Percentiles rank a stretch among this genome's conserved stretches.
These are phyloP conservation scores for Cladobotryum protrusum DNA, from an alignment of 2,329 filamentous ascomycete species.

Conservation along the genomic window DNA sequence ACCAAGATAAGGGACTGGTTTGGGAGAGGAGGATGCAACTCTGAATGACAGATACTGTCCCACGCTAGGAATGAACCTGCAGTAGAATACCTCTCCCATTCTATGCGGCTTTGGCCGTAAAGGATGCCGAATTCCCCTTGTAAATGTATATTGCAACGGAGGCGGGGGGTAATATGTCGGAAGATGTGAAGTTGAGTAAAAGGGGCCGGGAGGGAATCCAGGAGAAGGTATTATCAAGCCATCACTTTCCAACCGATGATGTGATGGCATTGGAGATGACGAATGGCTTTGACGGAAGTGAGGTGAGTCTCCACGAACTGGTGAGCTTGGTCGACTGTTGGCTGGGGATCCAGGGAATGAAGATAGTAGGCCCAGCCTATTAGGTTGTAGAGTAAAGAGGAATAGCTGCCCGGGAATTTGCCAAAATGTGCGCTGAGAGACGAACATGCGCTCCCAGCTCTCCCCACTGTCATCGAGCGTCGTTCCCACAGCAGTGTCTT, in stretches of 20 bases:
- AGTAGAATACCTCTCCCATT: constrained; percentile 88
- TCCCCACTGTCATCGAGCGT: constrained; percentile 55
- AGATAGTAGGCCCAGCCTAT: constrained; percentile 20
- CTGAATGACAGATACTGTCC: constrained; percentile 85
- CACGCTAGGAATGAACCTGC: constrained; percentile 74
- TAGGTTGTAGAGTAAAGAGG: constrained; percentile 73
- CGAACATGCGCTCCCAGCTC: constrained; percentile 76
- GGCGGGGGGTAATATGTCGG: constrained; percentile 87
- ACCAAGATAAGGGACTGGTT: constrained; percentile 58
- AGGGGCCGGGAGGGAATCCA: constrained; percentile 56
- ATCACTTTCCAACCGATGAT: constrained; percentile 12
- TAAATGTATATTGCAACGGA: constrained; percentile 74
- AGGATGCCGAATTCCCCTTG: constrained; percentile 75
- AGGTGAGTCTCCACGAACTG: constrained; percentile 30
- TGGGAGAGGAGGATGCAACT: constrained; percentile 64
- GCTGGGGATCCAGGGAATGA: constrained; percentile 46
- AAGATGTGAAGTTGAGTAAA: constrained; percentile 74
- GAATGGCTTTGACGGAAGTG: constrained; percentile 21
- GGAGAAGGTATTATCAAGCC: constrained; percentile 17
- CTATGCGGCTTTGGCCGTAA: constrained; percentile 80
- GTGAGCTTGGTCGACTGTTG: constrained; percentile 49
- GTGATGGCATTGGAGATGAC: constrained; percentile 18
- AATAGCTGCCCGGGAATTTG: constrained; percentile 83
- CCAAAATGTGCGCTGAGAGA: constrained; percentile 79
- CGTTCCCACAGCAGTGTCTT: constrained; percentile 68